phyloP scores from a whole-genome alignment of 352 stramenopile genomes.

The Phytopythium oedochilum region DNA sequence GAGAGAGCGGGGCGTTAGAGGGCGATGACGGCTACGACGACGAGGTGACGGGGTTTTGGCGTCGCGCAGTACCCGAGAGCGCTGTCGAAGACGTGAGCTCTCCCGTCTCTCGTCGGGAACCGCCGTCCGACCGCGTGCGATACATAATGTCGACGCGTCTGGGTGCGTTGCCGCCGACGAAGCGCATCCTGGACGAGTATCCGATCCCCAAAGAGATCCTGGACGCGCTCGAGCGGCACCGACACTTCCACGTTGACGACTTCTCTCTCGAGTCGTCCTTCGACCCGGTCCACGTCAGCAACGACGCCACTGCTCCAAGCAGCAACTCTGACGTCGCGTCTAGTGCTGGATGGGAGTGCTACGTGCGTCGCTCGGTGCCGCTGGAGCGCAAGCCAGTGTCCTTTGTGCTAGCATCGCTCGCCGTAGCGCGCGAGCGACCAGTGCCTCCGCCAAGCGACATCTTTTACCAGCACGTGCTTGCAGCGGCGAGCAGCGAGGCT shows the following conservation, averaged over 20 bases:
- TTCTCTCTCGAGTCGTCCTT: conserved; percentile 60
- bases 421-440: conserved; percentile 37
- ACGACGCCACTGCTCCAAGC: background rate
- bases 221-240: conserved; percentile 53
- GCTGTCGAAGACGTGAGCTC: conserved; percentile 33
- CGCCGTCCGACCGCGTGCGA: conserved; percentile 35
- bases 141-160: conserved; percentile 72
- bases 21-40: conserved; percentile 12
- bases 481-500: conserved; percentile 37
- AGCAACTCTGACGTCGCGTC: background rate
- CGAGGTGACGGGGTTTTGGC: conserved; percentile 52
- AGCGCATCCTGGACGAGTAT: conserved; percentile 69
- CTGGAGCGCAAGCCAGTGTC: conserved; percentile 64
- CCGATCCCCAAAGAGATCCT: conserved; percentile 65
- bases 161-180: conserved; percentile 44
- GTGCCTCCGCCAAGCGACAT: conserved; percentile 52
- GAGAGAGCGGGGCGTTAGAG: background rate
- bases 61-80: conserved; percentile 30
- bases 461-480: conserved; percentile 53
- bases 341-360: conserved; percentile 44
- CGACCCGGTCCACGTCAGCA: conserved; percentile 25
- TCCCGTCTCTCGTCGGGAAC: conserved; percentile 26
- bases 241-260: conserved; percentile 59
- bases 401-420: conserved; percentile 57
- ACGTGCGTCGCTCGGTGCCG: conserved; percentile 52